Conservation (phyloP, 768 basidiomycete species). For the Rhodosporidiobolus sp. region DNA sequence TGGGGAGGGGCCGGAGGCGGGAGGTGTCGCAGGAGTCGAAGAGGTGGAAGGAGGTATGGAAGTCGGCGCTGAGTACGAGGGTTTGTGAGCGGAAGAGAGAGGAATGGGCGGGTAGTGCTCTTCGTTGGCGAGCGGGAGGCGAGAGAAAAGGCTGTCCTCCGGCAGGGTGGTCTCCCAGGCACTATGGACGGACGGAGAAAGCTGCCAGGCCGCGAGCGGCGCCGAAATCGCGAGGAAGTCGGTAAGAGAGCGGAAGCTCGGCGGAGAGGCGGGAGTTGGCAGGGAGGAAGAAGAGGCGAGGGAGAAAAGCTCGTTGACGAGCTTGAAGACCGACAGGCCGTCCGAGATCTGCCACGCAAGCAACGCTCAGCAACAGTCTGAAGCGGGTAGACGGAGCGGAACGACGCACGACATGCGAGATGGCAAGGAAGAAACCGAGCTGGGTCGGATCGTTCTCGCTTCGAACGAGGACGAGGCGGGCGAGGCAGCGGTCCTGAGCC, state of each 20-base stretch:
- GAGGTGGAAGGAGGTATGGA: not conserved
- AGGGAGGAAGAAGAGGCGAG: not conserved
- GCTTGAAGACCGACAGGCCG: conserved; percentile 18
- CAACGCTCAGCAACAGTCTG: not conserved
- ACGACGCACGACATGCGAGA: conserved; percentile 21
- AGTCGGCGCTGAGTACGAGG: not conserved
- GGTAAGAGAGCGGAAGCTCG: not conserved
- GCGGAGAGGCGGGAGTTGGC: not conserved
- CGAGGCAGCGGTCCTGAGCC: conserved; percentile 1
- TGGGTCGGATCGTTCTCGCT: not conserved
- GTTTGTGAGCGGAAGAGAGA: not conserved
- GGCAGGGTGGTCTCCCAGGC: not conserved
- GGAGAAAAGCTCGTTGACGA: conserved; percentile 9
- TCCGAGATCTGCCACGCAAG: conserved; percentile 10
- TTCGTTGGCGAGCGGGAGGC: conserved; percentile 18
- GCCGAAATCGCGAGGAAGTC: not conserved
- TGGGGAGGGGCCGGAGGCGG: not conserved
- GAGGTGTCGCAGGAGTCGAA: not conserved
- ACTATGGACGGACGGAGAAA: not conserved
- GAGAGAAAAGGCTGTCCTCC: not conserved
- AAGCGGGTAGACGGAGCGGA: too few species aligned
- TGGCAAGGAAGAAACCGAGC: conserved; percentile 22
- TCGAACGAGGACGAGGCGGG: conserved; percentile 4
- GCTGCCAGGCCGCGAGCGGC: not conserved
- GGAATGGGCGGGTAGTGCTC: conserved; percentile 20